Conservation (phyloP, 1,284 basidiomycete species). For the Irpex rosettiformis region DNA sequence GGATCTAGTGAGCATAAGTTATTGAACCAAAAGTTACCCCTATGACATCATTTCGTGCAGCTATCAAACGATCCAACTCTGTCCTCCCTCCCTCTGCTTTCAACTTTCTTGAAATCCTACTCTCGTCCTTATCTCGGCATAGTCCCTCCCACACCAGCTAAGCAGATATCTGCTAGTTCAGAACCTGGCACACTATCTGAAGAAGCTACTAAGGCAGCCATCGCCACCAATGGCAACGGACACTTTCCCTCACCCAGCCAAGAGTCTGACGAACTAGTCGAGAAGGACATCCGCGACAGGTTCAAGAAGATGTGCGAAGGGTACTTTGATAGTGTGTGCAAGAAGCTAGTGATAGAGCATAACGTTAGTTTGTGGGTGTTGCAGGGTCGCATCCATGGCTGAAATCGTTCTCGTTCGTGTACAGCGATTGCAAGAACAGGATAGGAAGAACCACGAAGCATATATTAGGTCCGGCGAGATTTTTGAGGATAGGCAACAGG, state of each 20-base stretch:
- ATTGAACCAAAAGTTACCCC: neutral
- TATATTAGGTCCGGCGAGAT: conserved; percentile 99
- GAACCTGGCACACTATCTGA: conserved; percentile 54
- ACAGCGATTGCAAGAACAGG: conserved; percentile 93
- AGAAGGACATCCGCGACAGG: conserved; percentile 80
- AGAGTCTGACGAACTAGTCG: conserved; percentile 74
- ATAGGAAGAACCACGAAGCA: conserved; percentile 94
- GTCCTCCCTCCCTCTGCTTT: conserved; percentile 80
- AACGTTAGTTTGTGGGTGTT: conserved; percentile 53
- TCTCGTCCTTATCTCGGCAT: conserved; percentile 80
- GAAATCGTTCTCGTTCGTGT: conserved; percentile 2
- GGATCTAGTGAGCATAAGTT: conserved; percentile 62
- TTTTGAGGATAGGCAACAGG: conserved; percentile 98
- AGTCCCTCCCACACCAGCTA: conserved; percentile 45
- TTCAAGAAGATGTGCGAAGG: conserved; percentile 92
- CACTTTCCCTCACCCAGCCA: conserved; percentile 39
- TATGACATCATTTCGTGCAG: conserved; percentile 35
- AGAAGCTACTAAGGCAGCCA: conserved; percentile 36
- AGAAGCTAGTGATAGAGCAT: conserved; percentile 90
- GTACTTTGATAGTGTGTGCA: conserved; percentile 90
- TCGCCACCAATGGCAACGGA: conserved; percentile 27
- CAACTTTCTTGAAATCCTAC: conserved; percentile 84
- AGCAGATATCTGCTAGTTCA: conserved; percentile 50
- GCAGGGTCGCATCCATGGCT: conserved; percentile 3
- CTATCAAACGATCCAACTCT: conserved; percentile 84